Evolutionary conservation across 192 early-diverging fungal genomes (phyloP), one percentile per base, ranked within the genome.

Genomic region (Coemansia asiatica): DNA sequence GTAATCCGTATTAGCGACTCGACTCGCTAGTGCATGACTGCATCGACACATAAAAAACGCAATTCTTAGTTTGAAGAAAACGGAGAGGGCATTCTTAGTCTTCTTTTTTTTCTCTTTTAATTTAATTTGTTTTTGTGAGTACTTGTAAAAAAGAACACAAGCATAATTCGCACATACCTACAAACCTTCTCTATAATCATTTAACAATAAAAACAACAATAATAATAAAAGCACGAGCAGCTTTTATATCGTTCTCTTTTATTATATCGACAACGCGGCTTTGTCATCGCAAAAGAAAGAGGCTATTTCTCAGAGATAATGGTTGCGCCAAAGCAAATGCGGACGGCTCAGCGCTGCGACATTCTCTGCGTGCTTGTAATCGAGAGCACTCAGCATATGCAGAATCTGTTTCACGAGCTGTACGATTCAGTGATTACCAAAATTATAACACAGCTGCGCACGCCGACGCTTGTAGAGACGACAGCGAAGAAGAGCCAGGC

Each of bases 341-440:
- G 78, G 55, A 66, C 78, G 51, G 67, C 66, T 29, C 78, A 61
- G 63, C 69, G 78, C 44, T 81, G 63, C 69, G 79, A 82, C 62
- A 82, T 74, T 55, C 71, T 82, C 21, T 82, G 79, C 46, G 79
- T 82, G 22, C 66, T 82, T 38, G 79, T 82, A 5, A 66, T 82
- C 26, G 79, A 82, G 57, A 82, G 75, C 62, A 74, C 79, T 12
- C 74, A 82, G 56, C 75, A 74, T 31, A 73, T 82, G 67, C 74
- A 74, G 61, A 35, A 62, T 50, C 61, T 74, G 28, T 76, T 82
- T 31, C 71, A 58, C n/a, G 71, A 69, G 48, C 67, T 82, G 18
- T 82, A 82, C 65, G 75, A 82, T 57, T 48, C 70, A 3, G 71
- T 82, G 8, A 66, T 82, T 22, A 77, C 70, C 26, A 55, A 63